A percentile compares a stretch with the other conserved stretches of the same genome.
phyloP scores from a whole-genome alignment of 768 basidiomycete species.

The Rhizopogon roseolus region DNA sequence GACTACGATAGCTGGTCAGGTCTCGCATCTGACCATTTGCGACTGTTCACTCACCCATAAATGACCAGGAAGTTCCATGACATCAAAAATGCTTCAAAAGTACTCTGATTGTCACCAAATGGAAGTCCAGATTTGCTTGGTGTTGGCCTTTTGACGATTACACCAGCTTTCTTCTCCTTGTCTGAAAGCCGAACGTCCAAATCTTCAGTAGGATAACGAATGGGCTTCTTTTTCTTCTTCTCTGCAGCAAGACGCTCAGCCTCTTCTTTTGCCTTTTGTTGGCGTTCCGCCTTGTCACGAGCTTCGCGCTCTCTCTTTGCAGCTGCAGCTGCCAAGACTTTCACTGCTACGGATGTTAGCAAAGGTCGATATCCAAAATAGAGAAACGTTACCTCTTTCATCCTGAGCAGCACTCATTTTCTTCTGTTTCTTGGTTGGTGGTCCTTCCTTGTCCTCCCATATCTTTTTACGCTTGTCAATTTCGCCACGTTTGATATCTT shows the following conservation, averaged over 20 bases:
- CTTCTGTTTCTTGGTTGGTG: slow-evolving; percentile 77
- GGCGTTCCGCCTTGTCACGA: slow-evolving; percentile 63
- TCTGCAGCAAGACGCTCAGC: slow-evolving; percentile 67
- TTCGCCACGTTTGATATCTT: slow-evolving; percentile 78
- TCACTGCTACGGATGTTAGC: slow-evolving; percentile 14
- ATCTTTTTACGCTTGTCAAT: slow-evolving; percentile 91
- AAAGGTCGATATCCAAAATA: slow-evolving; percentile 2
- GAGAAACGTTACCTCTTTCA: slow-evolving; percentile 53
- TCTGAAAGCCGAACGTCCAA: slow-evolving; percentile 76
- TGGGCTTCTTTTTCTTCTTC: slow-evolving; percentile 84
- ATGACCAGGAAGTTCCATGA: slow-evolving; percentile 92
- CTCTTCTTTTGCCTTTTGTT: slow-evolving; percentile 62
- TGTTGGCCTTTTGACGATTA: slow-evolving; percentile 60
- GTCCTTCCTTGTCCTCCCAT: slow-evolving; percentile 85
- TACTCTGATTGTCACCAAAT: slow-evolving; percentile 56
- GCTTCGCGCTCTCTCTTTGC: slow-evolving; percentile 70
- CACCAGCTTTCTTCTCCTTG: slow-evolving; percentile 79
- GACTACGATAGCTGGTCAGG: slow-evolving; percentile 38
- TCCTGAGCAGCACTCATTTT: slow-evolving; percentile 70
- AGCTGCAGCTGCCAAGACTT: slow-evolving; percentile 31
- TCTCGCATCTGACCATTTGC: not conserved
- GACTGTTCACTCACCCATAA: slow-evolving; percentile 65
- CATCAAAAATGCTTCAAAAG: slow-evolving; percentile 86
- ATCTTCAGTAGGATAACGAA: slow-evolving; percentile 93
- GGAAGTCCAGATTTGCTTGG: slow-evolving; percentile 61